Evolutionary conservation across 129 eudicot species (phyloP).

Genomic region (Flaveria trinervia): DNA sequence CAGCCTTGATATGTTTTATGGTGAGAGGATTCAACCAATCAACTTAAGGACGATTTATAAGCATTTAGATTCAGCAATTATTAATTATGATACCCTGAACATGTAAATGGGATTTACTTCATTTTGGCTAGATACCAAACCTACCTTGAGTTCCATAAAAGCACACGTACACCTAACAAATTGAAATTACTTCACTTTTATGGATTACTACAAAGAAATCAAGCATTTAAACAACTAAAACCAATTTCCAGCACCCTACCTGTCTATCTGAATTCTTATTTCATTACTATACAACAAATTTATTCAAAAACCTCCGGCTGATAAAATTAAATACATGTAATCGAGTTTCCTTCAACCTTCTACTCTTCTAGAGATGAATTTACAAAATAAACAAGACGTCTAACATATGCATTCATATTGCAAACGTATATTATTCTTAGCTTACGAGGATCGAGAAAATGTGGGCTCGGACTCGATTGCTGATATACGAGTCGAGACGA

Average conservation of each 20-base stretch:
- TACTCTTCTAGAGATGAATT: too few species aligned
- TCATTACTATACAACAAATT: not conserved
- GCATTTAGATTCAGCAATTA: conserved; percentile 1
- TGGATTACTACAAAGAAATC: conserved; percentile 20
- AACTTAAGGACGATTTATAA: not conserved
- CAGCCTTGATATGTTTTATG: not conserved
- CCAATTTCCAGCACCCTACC: not conserved
- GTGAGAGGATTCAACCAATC: too few species aligned
- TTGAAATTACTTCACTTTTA: conserved; percentile 5
- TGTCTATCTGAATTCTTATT: conserved; percentile 23
- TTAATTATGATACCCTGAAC: not conserved
- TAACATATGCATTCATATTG: too few species aligned
- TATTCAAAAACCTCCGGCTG: not conserved
- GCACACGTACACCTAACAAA: conserved; percentile 3
- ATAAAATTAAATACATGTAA: too few species aligned
- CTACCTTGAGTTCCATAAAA: conserved; percentile 19
- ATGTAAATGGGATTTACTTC: not conserved
- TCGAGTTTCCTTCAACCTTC: too few species aligned
- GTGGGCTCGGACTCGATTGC: too few species aligned
- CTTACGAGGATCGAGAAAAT: too few species aligned
- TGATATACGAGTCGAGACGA: too few species aligned
- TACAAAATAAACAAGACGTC: too few species aligned
- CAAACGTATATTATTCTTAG: too few species aligned
- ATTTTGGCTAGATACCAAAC: conserved; percentile 26
- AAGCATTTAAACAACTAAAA: conserved; percentile 19